Conservation (phyloP, 305 asterid species). For the Solanum hybrid region DNA sequence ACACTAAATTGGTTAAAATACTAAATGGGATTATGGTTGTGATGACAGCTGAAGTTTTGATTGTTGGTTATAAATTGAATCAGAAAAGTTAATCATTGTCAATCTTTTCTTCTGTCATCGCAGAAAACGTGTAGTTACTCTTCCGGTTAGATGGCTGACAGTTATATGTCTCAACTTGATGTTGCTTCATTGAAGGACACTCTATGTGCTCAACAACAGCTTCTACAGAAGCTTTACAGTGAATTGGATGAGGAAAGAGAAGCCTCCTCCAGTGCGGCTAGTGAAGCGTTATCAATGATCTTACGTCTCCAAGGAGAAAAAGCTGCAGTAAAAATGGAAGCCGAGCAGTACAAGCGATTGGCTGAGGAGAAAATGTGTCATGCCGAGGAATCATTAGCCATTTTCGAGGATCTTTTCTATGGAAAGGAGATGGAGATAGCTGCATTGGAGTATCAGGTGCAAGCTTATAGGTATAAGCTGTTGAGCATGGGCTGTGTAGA, state of each 20-base stretch:
- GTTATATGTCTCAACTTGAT: conserved; percentile 27
- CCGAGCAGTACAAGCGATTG: conserved; percentile 79
- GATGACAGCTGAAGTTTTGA: not conserved
- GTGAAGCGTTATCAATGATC: conserved; percentile 73
- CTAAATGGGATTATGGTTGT: not conserved
- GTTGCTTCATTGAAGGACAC: conserved; percentile 44
- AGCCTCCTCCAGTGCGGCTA: conserved; percentile 77
- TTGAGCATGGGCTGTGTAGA: conserved; percentile 58
- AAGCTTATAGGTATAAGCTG: conserved; percentile 55
- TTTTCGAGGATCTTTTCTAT: conserved; percentile 69
- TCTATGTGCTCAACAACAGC: conserved; percentile 61
- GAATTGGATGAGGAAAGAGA: conserved; percentile 89
- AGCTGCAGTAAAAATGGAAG: conserved; percentile 76
- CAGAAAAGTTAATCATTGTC: not conserved
- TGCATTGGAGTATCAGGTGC: conserved; percentile 62
- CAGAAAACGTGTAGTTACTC: not conserved
- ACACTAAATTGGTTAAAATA: not conserved
- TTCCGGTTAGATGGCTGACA: not conserved
- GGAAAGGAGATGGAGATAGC: conserved; percentile 90
- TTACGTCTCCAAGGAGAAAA: conserved; percentile 82
- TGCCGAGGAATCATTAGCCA: conserved; percentile 70
- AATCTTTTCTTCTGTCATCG: not conserved
- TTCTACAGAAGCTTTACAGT: conserved; percentile 64
- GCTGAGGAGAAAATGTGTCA: conserved; percentile 80
- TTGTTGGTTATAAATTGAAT: not conserved